Evolutionary conservation across 352 stramenopile species (phyloP), one percentile per base, ranked within the genome.

Genomic region (Phytophthora chlamydospora): DNA sequence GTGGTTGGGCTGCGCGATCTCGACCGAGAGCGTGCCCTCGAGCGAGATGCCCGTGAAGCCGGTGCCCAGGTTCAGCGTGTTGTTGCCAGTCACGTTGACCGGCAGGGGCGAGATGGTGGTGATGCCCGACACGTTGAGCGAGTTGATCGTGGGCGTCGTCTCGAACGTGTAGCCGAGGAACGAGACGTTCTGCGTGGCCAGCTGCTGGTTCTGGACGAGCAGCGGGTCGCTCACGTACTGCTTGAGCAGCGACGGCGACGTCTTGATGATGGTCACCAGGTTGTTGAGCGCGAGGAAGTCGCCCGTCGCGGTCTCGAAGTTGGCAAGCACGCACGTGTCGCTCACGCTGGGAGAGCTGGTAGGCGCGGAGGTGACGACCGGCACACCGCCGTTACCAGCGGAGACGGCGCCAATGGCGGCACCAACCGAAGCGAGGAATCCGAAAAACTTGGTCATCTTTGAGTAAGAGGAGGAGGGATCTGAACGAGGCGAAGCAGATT

Each of bases 1-100:
- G 57, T 83, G 68, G 62, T 88, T 53, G 27, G 75, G 67, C 73
- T 85, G 76, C 49, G 73, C 65, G 52, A 88, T 76, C 49, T 80
- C 63, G 35, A 90, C 51, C 21, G 53, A 62, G 27, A 90, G 17
- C 29, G 62, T 77, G 36, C 55, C 74, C 44, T 73, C 42, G 13
- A 84, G 21, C 16, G 72, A 46, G 31, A 88, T 48, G 31, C 69
- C 76, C 2, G 65, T 75, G 45, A 88, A 87, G 58, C 66, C 54
- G 32, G 70, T 74, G 35, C 78, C 78, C 33, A 88, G 38, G 24
- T 51, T 49, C 13, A 86, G 56, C 6, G 53, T 75, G 58, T 73
- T 76, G 29, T 36, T 46, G 29, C 53, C 55, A 24, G 76, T 83
- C 29, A 83, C 78, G 63, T 90, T 85, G 19, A 90, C 43, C 10